Conservation (phyloP, 2,329 filamentous ascomycete species). For the Xylaria sp. region DNA sequence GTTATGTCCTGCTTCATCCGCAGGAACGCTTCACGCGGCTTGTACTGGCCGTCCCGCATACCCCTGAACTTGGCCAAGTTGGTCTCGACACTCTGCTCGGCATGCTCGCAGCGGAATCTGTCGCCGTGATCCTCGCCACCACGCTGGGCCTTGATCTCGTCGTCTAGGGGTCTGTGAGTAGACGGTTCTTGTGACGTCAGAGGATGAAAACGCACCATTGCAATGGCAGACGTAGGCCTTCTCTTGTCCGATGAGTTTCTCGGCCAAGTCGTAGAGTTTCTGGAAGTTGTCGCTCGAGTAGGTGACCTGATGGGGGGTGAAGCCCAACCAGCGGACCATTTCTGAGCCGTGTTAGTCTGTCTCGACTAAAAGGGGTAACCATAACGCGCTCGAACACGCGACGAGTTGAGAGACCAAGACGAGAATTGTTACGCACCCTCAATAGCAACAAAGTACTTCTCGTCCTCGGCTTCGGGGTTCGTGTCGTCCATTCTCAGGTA, state of each 20-base stretch:
- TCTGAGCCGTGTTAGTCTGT: conserved; percentile 40
- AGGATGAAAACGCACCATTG: conserved; percentile 39
- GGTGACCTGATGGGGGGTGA: conserved; percentile 72
- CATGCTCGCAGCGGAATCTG: conserved; percentile 75
- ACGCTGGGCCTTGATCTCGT: conserved; percentile 79
- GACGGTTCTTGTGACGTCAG: background rate
- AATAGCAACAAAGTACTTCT: conserved; percentile 84
- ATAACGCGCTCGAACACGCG: background rate
- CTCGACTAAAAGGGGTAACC: background rate
- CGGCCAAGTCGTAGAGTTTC: conserved; percentile 78
- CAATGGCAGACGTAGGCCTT: conserved; percentile 86
- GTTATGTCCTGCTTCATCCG: conserved; percentile 90
- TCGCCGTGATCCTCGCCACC: conserved; percentile 68
- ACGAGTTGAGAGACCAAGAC: background rate
- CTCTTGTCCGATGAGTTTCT: conserved; percentile 70
- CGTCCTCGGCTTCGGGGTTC: conserved; percentile 89
- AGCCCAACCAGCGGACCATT: conserved; percentile 79
- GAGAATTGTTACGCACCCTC: conserved; percentile 32
- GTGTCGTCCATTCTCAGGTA: conserved; percentile 79
- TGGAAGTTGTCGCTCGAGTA: conserved; percentile 90
- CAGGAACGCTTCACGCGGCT: conserved; percentile 74
- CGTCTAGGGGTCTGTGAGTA: conserved; percentile 41
- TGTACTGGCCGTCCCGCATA: conserved; percentile 90
- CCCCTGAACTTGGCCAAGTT: conserved; percentile 79
- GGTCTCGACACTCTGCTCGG: conserved; percentile 66